Evolutionary conservation across 805 yeast genomes (phyloP).

Genomic region (Ogataea neopini): DNA sequence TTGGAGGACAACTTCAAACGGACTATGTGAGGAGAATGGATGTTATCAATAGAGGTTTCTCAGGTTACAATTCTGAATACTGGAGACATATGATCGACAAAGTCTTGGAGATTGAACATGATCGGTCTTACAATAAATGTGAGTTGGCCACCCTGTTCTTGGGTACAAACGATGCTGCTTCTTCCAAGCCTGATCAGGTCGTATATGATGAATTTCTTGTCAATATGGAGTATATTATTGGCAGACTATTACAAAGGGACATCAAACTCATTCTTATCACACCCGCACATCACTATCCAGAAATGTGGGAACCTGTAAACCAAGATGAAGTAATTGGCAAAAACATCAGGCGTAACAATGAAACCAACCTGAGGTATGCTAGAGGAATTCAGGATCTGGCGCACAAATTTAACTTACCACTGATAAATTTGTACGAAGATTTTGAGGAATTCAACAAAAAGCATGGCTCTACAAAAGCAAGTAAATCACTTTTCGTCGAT

Average conservation of each 20-base stretch:
- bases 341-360: slow-evolving; percentile 44
- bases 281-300: slow-evolving; percentile 55
- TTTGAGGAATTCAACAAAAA: slow-evolving; percentile 34
- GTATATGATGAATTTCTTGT: slow-evolving; percentile 46
- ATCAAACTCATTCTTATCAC: slow-evolving; percentile 60
- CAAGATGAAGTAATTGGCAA: slow-evolving; percentile 33
- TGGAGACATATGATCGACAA: slow-evolving; percentile 50
- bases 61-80: slow-evolving; percentile 72
- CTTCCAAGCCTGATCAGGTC: slow-evolving; percentile 51
- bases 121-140: slow-evolving; percentile 23
- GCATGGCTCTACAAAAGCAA: slow-evolving; percentile 18
- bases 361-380: slow-evolving; percentile 47
- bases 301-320: slow-evolving; percentile 39
- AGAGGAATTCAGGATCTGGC: slow-evolving; percentile 53
- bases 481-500: slow-evolving; percentile 36
- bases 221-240: slow-evolving; percentile 50
- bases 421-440: slow-evolving; percentile 52
- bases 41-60: slow-evolving; percentile 67
- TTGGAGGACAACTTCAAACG: slow-evolving; percentile 27
- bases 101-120: slow-evolving; percentile 50
- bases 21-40: slow-evolving; percentile 61
- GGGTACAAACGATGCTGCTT: slow-evolving; percentile 75
- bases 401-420: slow-evolving; percentile 47
- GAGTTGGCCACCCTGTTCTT: slow-evolving; percentile 35
- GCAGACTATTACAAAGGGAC: slow-evolving; percentile 37